A percentile compares a stretch with the other conserved stretches of the same genome.
phyloP scores from a whole-genome alignment of 306 rosid genomes.

The Spatholobus suberectus region DNA sequence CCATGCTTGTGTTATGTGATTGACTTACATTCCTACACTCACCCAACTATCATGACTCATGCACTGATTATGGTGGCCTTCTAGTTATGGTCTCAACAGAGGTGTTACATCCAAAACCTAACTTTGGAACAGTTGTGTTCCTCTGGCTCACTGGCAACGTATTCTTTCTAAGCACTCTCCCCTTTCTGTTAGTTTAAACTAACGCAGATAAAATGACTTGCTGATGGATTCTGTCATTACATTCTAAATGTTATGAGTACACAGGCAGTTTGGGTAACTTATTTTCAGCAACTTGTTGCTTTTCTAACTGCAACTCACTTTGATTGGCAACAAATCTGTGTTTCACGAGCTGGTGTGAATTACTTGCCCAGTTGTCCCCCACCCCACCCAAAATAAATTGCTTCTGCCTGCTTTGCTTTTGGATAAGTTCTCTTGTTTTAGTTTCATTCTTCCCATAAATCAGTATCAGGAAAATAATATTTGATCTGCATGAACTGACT shows the following conservation, averaged over 20 bases:
- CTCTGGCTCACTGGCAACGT: neutral
- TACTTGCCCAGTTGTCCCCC: too few relatives aligned
- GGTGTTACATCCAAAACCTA: conserved; percentile 5
- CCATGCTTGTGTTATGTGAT: neutral
- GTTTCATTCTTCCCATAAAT: neutral
- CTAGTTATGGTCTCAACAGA: neutral
- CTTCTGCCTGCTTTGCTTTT: conserved; percentile 14
- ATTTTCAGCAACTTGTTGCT: neutral
- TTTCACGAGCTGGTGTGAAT: neutral
- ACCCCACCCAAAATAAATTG: neutral
- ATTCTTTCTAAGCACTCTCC: neutral
- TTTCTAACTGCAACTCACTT: neutral
- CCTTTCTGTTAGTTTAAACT: neutral
- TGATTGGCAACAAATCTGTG: neutral
- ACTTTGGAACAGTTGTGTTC: neutral
- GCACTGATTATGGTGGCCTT: neutral
- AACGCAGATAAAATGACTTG: conserved; percentile 7
- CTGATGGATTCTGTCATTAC: neutral
- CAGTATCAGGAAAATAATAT: neutral
- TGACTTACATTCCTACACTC: conserved; percentile 11
- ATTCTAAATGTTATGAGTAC: conserved; percentile 12
- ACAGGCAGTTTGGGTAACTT: neutral
- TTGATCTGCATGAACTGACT: conserved; percentile 18
- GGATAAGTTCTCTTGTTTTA: neutral
- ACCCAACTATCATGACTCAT: conserved; percentile 8